Evolutionary conservation across 1,139 yeast genomes (phyloP), one percentile per base, ranked within the genome.

Genomic region (Saccharomycopsis crataegensis): DNA sequence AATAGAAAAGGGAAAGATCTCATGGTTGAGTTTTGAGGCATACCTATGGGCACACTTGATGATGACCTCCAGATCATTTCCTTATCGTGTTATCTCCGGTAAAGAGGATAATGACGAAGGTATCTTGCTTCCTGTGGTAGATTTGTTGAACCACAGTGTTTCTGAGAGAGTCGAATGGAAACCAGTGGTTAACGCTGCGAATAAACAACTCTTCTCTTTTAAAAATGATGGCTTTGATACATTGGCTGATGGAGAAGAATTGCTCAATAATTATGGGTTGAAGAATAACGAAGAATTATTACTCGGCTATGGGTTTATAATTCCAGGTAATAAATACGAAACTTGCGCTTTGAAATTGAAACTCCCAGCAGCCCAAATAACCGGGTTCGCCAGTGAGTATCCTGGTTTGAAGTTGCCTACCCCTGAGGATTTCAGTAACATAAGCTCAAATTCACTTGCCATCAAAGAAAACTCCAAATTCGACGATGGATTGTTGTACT

Each of bases 221-320:
- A 64, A 64, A 48, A 65, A 76, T 46, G 46, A 49, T 53, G 62
- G 60, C 16, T 14, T 53, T 28, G 51, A 42, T n/a, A 4, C 44
- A 8, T n/a, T 46, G 50, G 46, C 40, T 0, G 51, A 62, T 3
- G 57, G 54, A 1, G 61, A 60, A 8, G 85, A 88, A 62, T 61
- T 89, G 1, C 83, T 67, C 65, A 89, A 90, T 65, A 89, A 87
- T 66, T 90, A 91, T 66, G 98, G 98, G 1, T 79, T 82, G 57
- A 90, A 89, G 64, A 84, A 94, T 0, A 90, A 90, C 63, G 89
- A 86, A 62, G 96, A 88, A 61, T 71, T 72, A 31, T 59, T 78
- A 38, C 62, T 70, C 41, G 78, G 77, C 2, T 78, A 78, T 61
- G 97, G 96, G 0, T 89, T 89, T 67, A 80, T 83, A 31, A 53